Percentiles rank a stretch among this genome's conserved stretches.
phyloP scores from a whole-genome alignment of 2,329 filamentous ascomycete species.

The Thielaviopsis populi region DNA sequence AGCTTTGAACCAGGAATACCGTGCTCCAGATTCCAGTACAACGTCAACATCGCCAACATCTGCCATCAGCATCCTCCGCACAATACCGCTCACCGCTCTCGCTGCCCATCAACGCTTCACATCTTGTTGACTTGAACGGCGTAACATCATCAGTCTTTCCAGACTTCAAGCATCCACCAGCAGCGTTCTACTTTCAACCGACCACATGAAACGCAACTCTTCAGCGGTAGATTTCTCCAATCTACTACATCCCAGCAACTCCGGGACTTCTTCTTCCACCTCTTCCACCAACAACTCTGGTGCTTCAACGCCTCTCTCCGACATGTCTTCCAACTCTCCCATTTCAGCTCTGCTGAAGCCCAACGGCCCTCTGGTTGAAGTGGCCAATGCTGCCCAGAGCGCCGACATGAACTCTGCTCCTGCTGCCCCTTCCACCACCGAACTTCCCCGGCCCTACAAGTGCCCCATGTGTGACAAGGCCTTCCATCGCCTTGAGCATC shows the following conservation, averaged over 20 bases:
- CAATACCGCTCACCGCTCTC: neutral
- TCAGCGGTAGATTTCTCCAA: conserved; percentile 62
- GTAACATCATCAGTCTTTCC: neutral
- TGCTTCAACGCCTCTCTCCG: conserved; percentile 13
- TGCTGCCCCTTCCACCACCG: conserved; percentile 29
- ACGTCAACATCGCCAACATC: neutral
- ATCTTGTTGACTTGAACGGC: neutral
- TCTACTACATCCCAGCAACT: conserved; percentile 47
- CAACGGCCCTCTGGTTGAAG: conserved; percentile 42
- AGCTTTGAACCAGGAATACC: no score
- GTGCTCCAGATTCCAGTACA: neutral
- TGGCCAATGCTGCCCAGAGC: conserved; percentile 37
- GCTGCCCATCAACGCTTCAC: neutral
- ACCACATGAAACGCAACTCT: conserved; percentile 62
- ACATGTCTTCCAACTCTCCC: conserved; percentile 14
- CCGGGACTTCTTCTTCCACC: conserved; percentile 3
- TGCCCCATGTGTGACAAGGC: conserved; percentile 97
- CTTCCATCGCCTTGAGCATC: conserved; percentile 94
- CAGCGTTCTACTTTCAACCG: neutral
- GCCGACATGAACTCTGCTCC: conserved; percentile 25
- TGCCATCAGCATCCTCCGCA: neutral
- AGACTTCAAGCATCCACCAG: neutral
- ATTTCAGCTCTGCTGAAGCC: conserved; percentile 36
- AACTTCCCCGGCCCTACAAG: conserved; percentile 93
- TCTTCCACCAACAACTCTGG: conserved; percentile 15